Evolutionary conservation across 179 eudicot species (phyloP), one percentile per base, ranked within the genome.

Genomic region (Spergularia azorica): DNA sequence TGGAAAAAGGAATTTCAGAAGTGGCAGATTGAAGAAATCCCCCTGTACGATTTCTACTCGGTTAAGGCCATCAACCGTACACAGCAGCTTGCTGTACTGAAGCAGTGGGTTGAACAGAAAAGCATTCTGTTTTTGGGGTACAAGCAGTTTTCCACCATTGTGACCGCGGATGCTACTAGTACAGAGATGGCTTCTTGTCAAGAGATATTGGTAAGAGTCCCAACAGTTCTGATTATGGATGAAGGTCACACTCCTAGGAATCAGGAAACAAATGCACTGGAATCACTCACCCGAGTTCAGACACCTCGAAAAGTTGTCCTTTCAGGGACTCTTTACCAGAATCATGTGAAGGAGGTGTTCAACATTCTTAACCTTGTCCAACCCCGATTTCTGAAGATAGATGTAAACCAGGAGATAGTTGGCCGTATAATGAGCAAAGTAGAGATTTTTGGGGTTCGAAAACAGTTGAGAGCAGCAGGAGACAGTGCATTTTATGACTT

Each of bases 201-300:
- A 63, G 87, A 83, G 79, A 83, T 89, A 48, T 75, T 93, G 21
- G 77, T 92, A 55, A 82, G 75, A 41, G 71, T 41, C 54, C 95
- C 98, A 0, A 80, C 92, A 4, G 81, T 93, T 70, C 87, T 93
- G 55, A 92, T 93, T 20, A 46, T 92, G 79, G 98, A 92, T 51
- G 98, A 93, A 81, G 98, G 98, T 16, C 97, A 93, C 81, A 92
- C 93, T 7, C 93, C 97, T 5, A 84, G 98, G 73, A 93, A 92
- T 67, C 84, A 83, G 64, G 76, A 92, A 10, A 93, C 97, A 16
- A 86, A 93, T 71, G 82, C 80, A 1, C 79, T 89, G 52, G 82
- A 82, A 58, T 83, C 95, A 14, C 92, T 93, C 16, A 84, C 86
- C 41, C 88, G 83, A 68, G 89, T 90, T 7, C 84, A 87, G 80